Conservation (phyloP, 768 basidiomycete genomes). For the Termitomyces sp. region DNA sequence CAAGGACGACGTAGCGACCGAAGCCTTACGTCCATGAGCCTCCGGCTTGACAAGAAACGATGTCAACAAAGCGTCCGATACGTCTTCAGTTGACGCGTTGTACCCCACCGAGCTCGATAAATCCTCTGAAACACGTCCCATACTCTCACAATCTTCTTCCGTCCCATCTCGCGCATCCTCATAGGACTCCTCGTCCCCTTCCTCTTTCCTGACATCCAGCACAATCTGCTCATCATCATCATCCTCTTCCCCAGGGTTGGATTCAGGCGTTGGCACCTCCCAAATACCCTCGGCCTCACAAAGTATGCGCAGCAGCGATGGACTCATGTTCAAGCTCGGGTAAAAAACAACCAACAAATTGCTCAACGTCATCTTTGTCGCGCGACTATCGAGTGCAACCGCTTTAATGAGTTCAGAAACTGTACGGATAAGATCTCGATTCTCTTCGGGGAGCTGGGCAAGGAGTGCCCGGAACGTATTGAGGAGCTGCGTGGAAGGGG, state of each 20-base stretch:
- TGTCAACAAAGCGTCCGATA: slow-evolving; percentile 13
- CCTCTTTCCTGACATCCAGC: slow-evolving; percentile 25
- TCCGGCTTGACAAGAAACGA: slow-evolving; percentile 3
- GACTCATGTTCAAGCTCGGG: slow-evolving; percentile 80
- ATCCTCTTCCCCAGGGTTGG: slow-evolving; percentile 30
- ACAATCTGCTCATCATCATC: slow-evolving; percentile 22
- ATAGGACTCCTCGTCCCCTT: slow-evolving; percentile 22
- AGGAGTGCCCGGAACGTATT: slow-evolving; percentile 63
- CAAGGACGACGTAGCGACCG: slow-evolving; percentile 16
- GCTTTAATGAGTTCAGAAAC: slow-evolving; percentile 77
- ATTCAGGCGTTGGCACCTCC: slow-evolving; percentile 28
- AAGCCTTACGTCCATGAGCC: slow-evolving; percentile 10
- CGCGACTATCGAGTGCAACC: slow-evolving; percentile 62
- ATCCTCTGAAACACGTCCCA: slow-evolving; percentile 26
- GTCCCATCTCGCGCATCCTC: slow-evolving; percentile 26
- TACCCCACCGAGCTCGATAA: slow-evolving; percentile 31
- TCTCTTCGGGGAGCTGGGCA: slow-evolving; percentile 69
- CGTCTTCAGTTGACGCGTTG: slow-evolving; percentile 33
- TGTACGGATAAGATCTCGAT: slow-evolving; percentile 80
- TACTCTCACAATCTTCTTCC: slow-evolving; percentile 24
- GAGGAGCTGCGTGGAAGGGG: slow-evolving; percentile 58
- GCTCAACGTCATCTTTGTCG: slow-evolving; percentile 91
- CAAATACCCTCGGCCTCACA: slow-evolving; percentile 73
- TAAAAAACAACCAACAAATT: slow-evolving; percentile 88
- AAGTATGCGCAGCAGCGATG: slow-evolving; percentile 64